These are phyloP conservation scores for Oryza rufipogon DNA, from an alignment of 176 grass and related monocot species.

Conservation along the genomic window DNA sequence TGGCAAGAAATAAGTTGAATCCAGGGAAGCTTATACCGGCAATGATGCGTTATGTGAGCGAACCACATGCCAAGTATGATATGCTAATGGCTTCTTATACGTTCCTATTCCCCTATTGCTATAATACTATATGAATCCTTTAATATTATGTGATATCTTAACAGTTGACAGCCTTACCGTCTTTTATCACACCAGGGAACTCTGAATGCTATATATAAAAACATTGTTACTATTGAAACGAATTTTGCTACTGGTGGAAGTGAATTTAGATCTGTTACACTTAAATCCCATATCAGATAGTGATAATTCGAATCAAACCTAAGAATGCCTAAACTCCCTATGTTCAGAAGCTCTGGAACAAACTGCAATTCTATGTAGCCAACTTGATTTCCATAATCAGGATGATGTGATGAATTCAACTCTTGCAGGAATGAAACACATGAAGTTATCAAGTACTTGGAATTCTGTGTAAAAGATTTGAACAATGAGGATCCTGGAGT, in stretches of 20 bases:
- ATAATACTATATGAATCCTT: background rate
- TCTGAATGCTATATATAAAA: conserved; percentile 5
- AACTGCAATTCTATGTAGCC: background rate
- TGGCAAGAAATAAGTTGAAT: conserved; percentile 83
- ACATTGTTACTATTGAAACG: background rate
- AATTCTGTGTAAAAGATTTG: conserved; percentile 94
- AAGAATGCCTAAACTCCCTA: conserved; percentile 17
- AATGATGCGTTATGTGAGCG: conserved; percentile 99
- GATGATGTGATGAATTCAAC: conserved; percentile 39
- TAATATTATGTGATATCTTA: background rate
- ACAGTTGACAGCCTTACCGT: background rate
- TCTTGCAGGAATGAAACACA: conserved; percentile 91
- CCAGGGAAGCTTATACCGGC: conserved; percentile 98
- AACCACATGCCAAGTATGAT: conserved; percentile 96
- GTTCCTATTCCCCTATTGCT: conserved; percentile 12
- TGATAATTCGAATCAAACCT: conserved; percentile 17
- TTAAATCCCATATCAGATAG: background rate
- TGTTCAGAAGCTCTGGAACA: conserved; percentile 8
- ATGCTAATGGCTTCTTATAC: background rate
- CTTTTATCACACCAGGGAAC: background rate
- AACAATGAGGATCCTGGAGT: conserved; percentile 88
- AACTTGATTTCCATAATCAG: background rate
- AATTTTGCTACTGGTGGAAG: background rate
- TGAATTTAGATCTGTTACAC: background rate
- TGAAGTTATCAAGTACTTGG: conserved; percentile 96